Conservation (phyloP, 192 early-diverging fungal genomes). For the Geosiphon pyriformis region DNA sequence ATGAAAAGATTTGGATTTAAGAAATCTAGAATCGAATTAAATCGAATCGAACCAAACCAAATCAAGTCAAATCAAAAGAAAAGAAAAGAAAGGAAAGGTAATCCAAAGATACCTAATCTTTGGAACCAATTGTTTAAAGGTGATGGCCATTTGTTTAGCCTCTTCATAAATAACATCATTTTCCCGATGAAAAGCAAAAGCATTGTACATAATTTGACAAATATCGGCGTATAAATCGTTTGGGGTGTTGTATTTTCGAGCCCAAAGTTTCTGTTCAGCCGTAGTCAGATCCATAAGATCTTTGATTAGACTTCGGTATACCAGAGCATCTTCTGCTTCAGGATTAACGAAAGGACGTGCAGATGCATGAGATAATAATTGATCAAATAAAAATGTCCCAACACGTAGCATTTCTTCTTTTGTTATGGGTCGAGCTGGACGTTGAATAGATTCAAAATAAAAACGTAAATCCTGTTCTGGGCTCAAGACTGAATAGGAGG, state of each 20-base stretch:
- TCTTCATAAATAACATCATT: conserved; percentile 14
- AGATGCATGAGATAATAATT: conserved; percentile 14
- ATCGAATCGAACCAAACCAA: too few species aligned
- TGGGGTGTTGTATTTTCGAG: conserved; percentile 1
- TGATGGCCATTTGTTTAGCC: background rate
- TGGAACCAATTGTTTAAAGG: background rate
- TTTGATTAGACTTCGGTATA: conserved; percentile 43
- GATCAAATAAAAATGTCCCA: conserved; percentile 16
- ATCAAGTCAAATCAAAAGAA: too few species aligned
- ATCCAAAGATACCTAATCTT: background rate
- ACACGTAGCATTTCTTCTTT: conserved; percentile 10
- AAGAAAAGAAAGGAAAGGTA: too few species aligned
- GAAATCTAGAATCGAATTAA: too few species aligned
- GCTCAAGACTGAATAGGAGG: background rate
- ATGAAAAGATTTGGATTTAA: too few species aligned
- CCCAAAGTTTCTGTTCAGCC: conserved; percentile 48
- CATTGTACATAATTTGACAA: conserved; percentile 22
- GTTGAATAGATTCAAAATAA: background rate
- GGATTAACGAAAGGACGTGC: conserved; percentile 19
- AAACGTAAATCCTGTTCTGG: background rate
- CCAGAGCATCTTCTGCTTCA: background rate
- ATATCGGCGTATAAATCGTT: conserved; percentile 11
- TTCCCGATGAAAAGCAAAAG: conserved; percentile 10
- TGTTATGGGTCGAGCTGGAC: background rate
- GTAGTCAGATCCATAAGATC: conserved; percentile 51